Evolutionary conservation across 768 basidiomycete genomes (phyloP).

Genomic region (Pleurotus platypus): DNA sequence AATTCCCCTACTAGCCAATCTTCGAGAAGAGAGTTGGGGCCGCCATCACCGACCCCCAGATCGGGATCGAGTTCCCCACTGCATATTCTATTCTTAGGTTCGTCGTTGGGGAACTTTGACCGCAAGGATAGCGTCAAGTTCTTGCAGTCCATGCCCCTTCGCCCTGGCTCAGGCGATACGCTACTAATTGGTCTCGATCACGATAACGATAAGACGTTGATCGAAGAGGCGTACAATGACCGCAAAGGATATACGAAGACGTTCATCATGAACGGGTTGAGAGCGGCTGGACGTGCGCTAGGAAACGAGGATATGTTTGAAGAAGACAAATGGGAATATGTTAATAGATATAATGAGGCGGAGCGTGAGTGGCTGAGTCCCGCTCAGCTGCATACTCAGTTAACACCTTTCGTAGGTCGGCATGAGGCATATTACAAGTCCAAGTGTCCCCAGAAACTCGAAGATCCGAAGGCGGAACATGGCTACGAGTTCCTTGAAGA

Average conservation of each 20-base stretch:
- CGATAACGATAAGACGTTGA: conserved; percentile 60
- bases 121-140: conserved; percentile 69
- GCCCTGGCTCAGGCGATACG: conserved; percentile 73
- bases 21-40: conserved; percentile 14
- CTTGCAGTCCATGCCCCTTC: conserved; percentile 74
- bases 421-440: conserved; percentile 87
- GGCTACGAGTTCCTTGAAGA: conserved; percentile 55
- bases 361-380: conserved; percentile 14
- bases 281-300: conserved; percentile 61
- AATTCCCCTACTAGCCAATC: background rate
- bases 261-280: conserved; percentile 88
- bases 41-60: conserved; percentile 43
- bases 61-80: conserved; percentile 47
- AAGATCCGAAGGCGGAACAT: conserved; percentile 41
- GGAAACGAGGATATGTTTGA: conserved; percentile 65
- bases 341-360: conserved; percentile 43
- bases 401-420: conserved; percentile 44
- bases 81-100: conserved; percentile 90
- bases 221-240: conserved; percentile 89
- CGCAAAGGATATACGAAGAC: conserved; percentile 61
- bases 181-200: conserved; percentile 91
- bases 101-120: conserved; percentile 87
- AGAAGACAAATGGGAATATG: conserved; percentile 73
- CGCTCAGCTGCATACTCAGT: background rate
- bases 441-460: conserved; percentile 52